phyloP scores from a whole-genome alignment of 768 basidiomycete genomes.

The Rhodotorula graminis region DNA sequence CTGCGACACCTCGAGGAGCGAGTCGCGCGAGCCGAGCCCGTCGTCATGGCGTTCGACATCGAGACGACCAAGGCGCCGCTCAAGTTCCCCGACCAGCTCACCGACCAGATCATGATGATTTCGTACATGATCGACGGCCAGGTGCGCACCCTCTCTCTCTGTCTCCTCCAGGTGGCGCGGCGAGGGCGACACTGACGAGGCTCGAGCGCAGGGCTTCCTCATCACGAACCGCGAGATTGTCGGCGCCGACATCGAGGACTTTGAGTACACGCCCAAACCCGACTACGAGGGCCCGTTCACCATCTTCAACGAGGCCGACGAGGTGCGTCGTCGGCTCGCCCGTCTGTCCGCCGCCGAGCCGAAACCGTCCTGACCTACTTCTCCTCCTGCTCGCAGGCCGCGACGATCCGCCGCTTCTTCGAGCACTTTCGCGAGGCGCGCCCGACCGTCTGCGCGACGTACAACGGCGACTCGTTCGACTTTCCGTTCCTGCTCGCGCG shows the following conservation, averaged over 20 bases:
- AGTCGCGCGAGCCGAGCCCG: slow-evolving; percentile 96
- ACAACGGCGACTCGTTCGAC: slow-evolving; percentile 99
- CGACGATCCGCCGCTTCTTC: slow-evolving; percentile 80
- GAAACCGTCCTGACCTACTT: neutral
- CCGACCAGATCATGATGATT: slow-evolving; percentile 99
- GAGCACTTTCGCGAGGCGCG: slow-evolving; percentile 87
- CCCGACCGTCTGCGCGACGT: slow-evolving; percentile 95
- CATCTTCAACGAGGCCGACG: slow-evolving; percentile 79
- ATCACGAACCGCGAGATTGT: slow-evolving; percentile 98
- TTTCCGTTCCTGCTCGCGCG: slow-evolving; percentile 92
- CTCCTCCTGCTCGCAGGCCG: slow-evolving; percentile 57
- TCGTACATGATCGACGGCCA: slow-evolving; percentile 99
- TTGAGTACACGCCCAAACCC: slow-evolving; percentile 97
- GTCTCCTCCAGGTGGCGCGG: neutral
- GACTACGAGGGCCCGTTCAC: slow-evolving; percentile 96
- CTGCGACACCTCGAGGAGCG: slow-evolving; percentile 70
- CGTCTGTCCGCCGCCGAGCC: too few species aligned
- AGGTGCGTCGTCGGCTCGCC: slow-evolving; percentile 53
- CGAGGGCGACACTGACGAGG: too few species aligned
- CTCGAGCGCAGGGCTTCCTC: slow-evolving; percentile 62
- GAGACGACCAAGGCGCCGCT: slow-evolving; percentile 99
- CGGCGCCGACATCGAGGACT: slow-evolving; percentile 93
- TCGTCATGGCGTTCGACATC: slow-evolving; percentile 98
- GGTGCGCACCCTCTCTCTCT: slow-evolving; percentile 6
- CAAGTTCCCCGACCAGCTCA: slow-evolving; percentile 91